Conservation (phyloP, 208 protist genomes). For the Acanthamoeba healyi region DNA sequence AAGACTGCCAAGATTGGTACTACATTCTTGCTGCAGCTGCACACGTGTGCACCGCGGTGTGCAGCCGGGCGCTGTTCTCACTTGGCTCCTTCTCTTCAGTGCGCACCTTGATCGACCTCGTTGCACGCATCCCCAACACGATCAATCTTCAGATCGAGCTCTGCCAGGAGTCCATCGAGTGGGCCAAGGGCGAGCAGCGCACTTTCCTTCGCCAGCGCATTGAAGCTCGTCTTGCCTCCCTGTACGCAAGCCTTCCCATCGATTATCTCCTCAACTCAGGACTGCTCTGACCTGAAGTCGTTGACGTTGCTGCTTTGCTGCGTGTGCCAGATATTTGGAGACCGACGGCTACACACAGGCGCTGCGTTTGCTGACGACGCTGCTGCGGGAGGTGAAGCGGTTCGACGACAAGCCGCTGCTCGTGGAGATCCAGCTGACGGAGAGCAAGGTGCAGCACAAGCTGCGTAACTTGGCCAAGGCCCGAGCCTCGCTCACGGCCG, state of each 20-base stretch:
- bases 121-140: slow-evolving; percentile 90
- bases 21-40: neutral
- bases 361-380: slow-evolving; percentile 89
- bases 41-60: neutral
- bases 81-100: slow-evolving; percentile 69
- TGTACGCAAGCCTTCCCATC: slow-evolving; percentile 81
- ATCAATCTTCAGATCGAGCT: slow-evolving; percentile 93
- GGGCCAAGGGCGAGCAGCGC: slow-evolving; percentile 96
- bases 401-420: slow-evolving; percentile 98
- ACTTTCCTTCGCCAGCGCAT: slow-evolving; percentile 97
- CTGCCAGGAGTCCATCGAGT: slow-evolving; percentile 96
- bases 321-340: slow-evolving; percentile 89
- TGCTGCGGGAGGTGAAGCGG: slow-evolving; percentile 96
- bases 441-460: slow-evolving; percentile 96
- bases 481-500: slow-evolving; percentile 95
- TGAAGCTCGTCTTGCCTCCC: slow-evolving; percentile 94
- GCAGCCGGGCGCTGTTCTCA: neutral
- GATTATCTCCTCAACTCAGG: neutral
- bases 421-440: slow-evolving; percentile 98
- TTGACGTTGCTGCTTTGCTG: too few species aligned
- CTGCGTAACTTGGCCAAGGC: slow-evolving; percentile 95
- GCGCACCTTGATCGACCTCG: slow-evolving; percentile 87
- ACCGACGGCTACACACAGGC: slow-evolving; percentile 92
- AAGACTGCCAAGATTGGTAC: slow-evolving; percentile 91
- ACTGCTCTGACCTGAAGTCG: too few species aligned